phyloP scores from a whole-genome alignment of 2,329 filamentous ascomycete species.

The Ophiostoma ulmi region DNA sequence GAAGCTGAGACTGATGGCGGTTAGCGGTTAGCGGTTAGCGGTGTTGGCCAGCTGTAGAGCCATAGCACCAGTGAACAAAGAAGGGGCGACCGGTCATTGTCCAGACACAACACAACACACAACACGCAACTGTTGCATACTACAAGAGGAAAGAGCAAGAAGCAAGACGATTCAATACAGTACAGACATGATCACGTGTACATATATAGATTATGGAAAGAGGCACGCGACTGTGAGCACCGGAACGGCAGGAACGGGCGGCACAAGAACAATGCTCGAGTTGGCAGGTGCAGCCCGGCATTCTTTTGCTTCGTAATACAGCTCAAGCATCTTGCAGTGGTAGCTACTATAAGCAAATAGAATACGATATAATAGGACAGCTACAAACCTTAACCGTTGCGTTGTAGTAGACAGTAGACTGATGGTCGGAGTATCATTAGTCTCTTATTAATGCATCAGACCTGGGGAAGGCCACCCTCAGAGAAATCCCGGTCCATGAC shows the following conservation, averaged over 20 bases:
- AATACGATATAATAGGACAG: not conserved
- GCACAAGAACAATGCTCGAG: not conserved
- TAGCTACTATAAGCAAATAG: not conserved
- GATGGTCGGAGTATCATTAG: constrained; percentile 1
- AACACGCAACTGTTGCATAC: not conserved
- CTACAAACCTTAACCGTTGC: not conserved
- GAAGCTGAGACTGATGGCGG: not conserved
- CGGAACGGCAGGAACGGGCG: constrained; percentile 1
- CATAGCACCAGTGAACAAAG: not conserved
- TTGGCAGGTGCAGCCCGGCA: not conserved
- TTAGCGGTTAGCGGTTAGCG: not conserved
- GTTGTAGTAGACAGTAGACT: not conserved
- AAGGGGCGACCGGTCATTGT: not conserved
- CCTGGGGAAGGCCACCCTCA: not conserved
- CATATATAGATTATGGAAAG: not conserved
- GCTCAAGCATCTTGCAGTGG: not conserved
- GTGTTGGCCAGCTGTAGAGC: not conserved
- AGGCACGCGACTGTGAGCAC: not conserved
- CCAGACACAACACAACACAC: not conserved
- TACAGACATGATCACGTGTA: not conserved
- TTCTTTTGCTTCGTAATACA: not conserved
- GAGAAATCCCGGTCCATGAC: not conserved
- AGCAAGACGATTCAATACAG: not conserved
- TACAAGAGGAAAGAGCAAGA: not conserved
- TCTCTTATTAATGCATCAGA: not conserved